Percentiles rank a stretch among this genome's conserved stretches.
Conservation (phyloP, 192 early-diverging fungal genomes). For the Coemansia sp. region DNA sequence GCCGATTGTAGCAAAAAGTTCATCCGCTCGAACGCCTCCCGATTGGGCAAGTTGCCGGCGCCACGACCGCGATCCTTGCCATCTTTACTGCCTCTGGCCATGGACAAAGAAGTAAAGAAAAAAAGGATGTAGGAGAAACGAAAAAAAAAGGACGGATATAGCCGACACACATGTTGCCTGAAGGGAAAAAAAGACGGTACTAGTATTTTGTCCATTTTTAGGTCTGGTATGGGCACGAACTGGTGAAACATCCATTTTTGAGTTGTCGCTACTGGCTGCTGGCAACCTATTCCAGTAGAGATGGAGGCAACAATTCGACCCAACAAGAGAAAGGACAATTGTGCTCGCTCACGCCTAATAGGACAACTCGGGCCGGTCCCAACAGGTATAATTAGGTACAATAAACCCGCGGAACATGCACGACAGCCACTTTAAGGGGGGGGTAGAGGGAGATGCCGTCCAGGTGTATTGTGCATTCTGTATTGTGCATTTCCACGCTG, state of each 20-base stretch:
- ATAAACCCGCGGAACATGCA: not conserved
- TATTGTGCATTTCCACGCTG: slow-evolving; percentile 6
- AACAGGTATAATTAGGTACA: not conserved
- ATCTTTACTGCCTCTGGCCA: slow-evolving; percentile 1
- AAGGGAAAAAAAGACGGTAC: not conserved
- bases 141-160: not conserved
- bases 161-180: not conserved
- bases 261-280: not conserved
- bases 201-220: not conserved
- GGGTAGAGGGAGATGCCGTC: not conserved
- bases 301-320: not conserved
- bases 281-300: not conserved
- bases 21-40: slow-evolving; percentile 50
- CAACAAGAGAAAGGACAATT: not conserved
- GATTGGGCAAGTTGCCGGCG: slow-evolving; percentile 32
- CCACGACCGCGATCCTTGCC: slow-evolving; percentile 5
- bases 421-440: not conserved
- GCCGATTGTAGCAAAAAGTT: slow-evolving; percentile 53
- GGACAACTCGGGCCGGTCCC: slow-evolving; percentile 4
- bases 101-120: not conserved
- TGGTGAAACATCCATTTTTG: not conserved
- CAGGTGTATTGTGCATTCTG: not conserved
- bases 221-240: not conserved
- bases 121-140: not conserved
- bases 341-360: not conserved